Percentiles rank a stretch among this genome's conserved stretches.
Evolutionary conservation across 1,284 basidiomycete species (phyloP).

Genomic region (Heterobasidion parviporum): DNA sequence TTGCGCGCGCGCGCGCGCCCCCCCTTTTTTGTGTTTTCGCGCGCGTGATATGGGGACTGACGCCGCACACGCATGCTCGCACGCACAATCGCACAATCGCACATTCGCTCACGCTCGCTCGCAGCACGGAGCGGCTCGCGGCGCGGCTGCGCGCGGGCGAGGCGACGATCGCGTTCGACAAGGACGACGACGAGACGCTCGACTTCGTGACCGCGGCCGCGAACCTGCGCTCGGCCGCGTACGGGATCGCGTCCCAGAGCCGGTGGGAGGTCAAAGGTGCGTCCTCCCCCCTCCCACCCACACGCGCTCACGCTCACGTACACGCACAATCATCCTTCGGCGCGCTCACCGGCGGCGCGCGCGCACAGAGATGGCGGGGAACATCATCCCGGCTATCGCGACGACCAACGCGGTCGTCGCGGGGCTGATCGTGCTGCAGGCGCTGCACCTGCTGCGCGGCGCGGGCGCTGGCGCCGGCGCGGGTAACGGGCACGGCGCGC

Average conservation of each 20-base stretch:
- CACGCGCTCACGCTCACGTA: neutral
- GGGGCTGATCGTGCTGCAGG: conserved; percentile 90
- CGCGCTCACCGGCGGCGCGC: neutral
- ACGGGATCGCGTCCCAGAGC: conserved; percentile 84
- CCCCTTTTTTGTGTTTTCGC: neutral
- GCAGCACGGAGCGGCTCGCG: conserved; percentile 73
- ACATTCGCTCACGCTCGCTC: neutral
- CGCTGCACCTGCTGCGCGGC: conserved; percentile 72
- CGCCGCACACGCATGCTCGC: too few species aligned
- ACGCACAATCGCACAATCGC: too few species aligned
- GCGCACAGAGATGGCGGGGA: conserved; percentile 92
- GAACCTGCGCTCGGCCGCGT: conserved; percentile 87
- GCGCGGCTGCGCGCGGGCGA: conserved; percentile 67
- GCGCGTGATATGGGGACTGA: too few species aligned
- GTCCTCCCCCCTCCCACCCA: conserved; percentile 3
- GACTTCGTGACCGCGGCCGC: conserved; percentile 95
- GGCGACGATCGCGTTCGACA: conserved; percentile 86
- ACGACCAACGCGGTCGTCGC: conserved; percentile 98
- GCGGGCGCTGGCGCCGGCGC: conserved; percentile 34
- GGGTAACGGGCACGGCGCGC: conserved; percentile 26
- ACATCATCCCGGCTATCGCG: conserved; percentile 98
- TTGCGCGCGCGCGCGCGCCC: too few species aligned
- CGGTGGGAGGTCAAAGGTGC: conserved; percentile 94
- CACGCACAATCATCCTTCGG: neutral
- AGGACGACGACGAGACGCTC: conserved; percentile 94